Base-by-base conservation (phyloP, 345 rosid genomes). In the Passiflora organensis region DNA sequence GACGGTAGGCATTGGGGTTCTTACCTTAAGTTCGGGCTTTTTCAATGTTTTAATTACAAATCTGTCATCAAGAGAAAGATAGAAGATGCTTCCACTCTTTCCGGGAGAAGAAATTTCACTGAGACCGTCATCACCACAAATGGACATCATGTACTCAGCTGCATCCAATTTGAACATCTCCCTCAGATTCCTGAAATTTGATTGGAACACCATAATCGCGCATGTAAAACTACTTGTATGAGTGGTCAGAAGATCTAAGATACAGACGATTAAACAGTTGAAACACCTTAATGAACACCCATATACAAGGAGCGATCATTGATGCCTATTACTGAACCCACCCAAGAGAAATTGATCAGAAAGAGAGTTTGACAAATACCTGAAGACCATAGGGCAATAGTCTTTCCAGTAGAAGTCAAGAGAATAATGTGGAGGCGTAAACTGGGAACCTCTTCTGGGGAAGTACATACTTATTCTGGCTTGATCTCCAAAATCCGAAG, bases 141-240 rank as follows among this genome's bases (percentile, higher is more conserved):
- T 88, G 72, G 98, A 91, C 98, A 91, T 91, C 98, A 91, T 88
- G 76, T 82, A 91, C 70, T 91, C 98, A 4, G 98, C 98, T 51
- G 96, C 89, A 82, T 91, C 95, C 72, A 91, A 73, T 78, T 82
- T 84, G 80, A 91, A 91, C 96, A 91, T 77, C 78, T 91, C 91
- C 76, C 98, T 82, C 67, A 91, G 66, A 73, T 88, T 88, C 91
- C 98, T 91, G 76, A 63, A 68, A 60, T 44, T 22, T 56, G 19
- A 55, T 43, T 53, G 12, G 47, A 45, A 20, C 32, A 25, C 36
- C 14, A 64, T 11, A 44, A 43, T 15, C 25, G 34, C 14, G 4
- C 53, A 37, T 8, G 23, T 23, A 25, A 54, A 15, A 21, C 18
- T 12, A 12, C 22, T 45, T 11, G 10, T 12, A 41, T 9, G 43